Evolutionary conservation across 2,329 filamentous ascomycete genomes (phyloP), one percentile per base, ranked within the genome.

Genomic region (Aspergillus jensenii): DNA sequence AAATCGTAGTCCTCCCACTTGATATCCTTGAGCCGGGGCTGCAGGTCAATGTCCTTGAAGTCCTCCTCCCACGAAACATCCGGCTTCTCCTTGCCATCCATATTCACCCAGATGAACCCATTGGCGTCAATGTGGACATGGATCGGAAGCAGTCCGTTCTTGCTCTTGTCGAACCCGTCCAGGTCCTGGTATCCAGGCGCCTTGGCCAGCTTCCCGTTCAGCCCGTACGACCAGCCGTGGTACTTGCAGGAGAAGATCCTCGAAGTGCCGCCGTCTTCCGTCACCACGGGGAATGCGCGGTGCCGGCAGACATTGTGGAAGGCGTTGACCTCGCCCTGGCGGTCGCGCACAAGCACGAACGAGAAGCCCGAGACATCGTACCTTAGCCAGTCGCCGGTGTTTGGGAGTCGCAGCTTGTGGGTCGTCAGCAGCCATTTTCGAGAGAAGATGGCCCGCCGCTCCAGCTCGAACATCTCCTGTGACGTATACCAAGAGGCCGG

Each of bases 291-390:
- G 62, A 81, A 86, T 14, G 84, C 84, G 6, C 84, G 79, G 67
- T 86, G 84, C 11, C 84, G 73, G 72, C 84, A 86, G 55, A 85
- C 75, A 65, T 86, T 86, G 73, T 86, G 84, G 69, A 86, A 85
- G 23, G 76, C 84, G 60, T 84, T 81, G 69, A 86, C 80, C 6
- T 78, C 77, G 9, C 79, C 79, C 8, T 80, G 72, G 25, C 80
- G 77, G 65, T 85, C 82, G 15, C 72, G 72, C 52, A 78, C 74
- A 11, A 86, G 69, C 63, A 87, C 72, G 67, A 87, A 83, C 23
- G 82, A 76, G 70, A 81, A 86, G 12, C 80, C 83, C 6, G 84
- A 82, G 5, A 84, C 74, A n/a, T 81, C 75, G 62, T 79, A 87
- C 35, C 78, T 77, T 12, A 85, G 72, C 72, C 79, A 87, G 70